These are phyloP conservation scores for Gossypium schwendimanii DNA, from an alignment of 441 rosid species.

Conservation along the genomic window DNA sequence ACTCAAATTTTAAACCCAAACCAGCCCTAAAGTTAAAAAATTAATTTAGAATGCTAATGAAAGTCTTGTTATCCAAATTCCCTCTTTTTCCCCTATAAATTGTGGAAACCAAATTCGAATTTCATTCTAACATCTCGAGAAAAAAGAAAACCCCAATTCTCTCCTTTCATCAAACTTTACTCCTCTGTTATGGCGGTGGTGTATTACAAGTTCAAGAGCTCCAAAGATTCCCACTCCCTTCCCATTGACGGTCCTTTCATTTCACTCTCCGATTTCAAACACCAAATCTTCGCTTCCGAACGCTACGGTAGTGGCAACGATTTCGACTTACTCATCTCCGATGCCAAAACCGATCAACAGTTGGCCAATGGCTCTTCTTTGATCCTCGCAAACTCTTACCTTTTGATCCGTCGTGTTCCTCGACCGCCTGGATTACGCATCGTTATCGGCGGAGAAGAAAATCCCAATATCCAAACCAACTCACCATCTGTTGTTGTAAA, in stretches of 20 bases:
- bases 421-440: neutral
- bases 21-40: no score
- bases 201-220: neutral
- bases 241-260: neutral
- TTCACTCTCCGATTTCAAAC: neutral
- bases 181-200: neutral
- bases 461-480: neutral
- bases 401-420: neutral
- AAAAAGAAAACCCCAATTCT: neutral
- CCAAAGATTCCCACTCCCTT: neutral
- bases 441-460: neutral
- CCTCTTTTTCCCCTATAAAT: no score
- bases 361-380: neutral
- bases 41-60: no score
- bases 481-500: neutral
- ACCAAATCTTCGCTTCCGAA: neutral
- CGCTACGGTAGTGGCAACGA: neutral
- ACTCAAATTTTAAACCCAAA: no score
- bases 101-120: no score
- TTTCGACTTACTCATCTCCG: neutral
- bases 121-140: no score
- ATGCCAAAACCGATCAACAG: neutral
- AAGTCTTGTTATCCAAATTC: no score
- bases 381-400: neutral
- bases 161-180: neutral